phyloP scores from a whole-genome alignment of 768 basidiomycete species.

The Cytidiella melzeri region DNA sequence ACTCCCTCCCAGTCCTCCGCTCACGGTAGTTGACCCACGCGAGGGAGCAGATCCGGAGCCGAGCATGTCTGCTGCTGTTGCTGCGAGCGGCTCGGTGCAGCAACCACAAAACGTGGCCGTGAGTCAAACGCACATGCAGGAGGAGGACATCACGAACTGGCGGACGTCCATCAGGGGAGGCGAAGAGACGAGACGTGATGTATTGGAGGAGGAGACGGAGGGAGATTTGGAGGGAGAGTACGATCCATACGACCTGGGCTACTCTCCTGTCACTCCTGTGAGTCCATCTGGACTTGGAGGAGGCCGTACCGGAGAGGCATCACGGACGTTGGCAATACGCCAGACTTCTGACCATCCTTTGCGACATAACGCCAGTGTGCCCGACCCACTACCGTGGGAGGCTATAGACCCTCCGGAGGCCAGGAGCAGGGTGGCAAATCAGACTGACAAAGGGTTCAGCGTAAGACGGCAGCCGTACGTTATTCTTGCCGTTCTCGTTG shows the following conservation, averaged over 20 bases:
- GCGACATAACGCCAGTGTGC: slow-evolving; percentile 38
- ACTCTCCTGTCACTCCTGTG: slow-evolving; percentile 7
- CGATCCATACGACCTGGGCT: slow-evolving; percentile 14
- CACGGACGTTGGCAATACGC: neutral
- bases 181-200: slow-evolving; percentile 3
- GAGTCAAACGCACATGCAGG: slow-evolving; percentile 4
- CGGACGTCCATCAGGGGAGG: slow-evolving; percentile 8
- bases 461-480: slow-evolving; percentile 3
- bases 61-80: neutral
- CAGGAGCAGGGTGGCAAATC: slow-evolving; percentile 3
- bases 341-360: slow-evolving; percentile 29
- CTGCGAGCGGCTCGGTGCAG: neutral
- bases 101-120: neutral
- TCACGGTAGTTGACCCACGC: slow-evolving; percentile 22
- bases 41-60: slow-evolving; percentile 4
- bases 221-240: slow-evolving; percentile 8
- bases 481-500: neutral
- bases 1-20: slow-evolving; percentile 27
- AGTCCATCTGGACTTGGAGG: slow-evolving; percentile 4
- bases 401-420: slow-evolving; percentile 40
- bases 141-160: slow-evolving; percentile 17
- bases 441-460: neutral
- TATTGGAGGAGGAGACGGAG: neutral
- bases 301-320: neutral
- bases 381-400: slow-evolving; percentile 67